Conservation (phyloP, 2,329 filamentous ascomycete species). For the Aspergillus jensenii region DNA sequence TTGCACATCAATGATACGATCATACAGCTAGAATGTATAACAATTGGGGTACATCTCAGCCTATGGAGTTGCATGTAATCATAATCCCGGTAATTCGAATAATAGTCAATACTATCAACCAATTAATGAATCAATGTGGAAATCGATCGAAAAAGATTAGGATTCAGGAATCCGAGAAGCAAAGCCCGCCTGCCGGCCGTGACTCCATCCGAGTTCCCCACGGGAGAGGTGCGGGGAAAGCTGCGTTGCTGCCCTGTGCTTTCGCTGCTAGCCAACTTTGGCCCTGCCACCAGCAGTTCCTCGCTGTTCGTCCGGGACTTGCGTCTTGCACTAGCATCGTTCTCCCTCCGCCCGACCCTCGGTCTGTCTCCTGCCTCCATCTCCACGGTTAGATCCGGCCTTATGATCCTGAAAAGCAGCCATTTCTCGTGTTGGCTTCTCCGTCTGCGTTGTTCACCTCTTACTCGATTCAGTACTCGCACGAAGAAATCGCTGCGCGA, state of each 20-base stretch:
- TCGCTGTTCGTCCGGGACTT: too few species aligned
- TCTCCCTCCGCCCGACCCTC: constrained; percentile 5
- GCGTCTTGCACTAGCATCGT: neutral
- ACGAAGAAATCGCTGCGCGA: too few species aligned
- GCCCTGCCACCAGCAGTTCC: too few species aligned
- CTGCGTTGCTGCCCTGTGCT: constrained; percentile 7
- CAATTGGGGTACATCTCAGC: neutral
- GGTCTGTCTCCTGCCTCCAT: neutral
- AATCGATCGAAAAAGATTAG: neutral
- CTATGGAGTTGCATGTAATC: neutral
- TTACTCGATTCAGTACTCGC: neutral
- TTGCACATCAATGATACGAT: constrained; percentile 5
- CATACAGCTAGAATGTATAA: constrained; percentile 3
- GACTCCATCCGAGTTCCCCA: neutral
- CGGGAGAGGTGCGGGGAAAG: constrained; percentile 27
- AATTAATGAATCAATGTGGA: neutral
- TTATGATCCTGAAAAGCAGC: neutral
- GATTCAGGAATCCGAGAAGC: neutral
- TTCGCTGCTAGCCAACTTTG: neutral
- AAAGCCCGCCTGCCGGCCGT: neutral
- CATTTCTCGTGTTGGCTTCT: neutral
- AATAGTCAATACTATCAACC: neutral
- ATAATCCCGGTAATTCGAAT: neutral
- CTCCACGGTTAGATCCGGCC: constrained; percentile 4
- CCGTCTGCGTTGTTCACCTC: neutral